A percentile compares a stretch with the other conserved stretches of the same genome.
These are phyloP conservation scores for Blepharisma japonicum DNA, from an alignment of 73 alveolate species.

Conservation along the genomic window DNA sequence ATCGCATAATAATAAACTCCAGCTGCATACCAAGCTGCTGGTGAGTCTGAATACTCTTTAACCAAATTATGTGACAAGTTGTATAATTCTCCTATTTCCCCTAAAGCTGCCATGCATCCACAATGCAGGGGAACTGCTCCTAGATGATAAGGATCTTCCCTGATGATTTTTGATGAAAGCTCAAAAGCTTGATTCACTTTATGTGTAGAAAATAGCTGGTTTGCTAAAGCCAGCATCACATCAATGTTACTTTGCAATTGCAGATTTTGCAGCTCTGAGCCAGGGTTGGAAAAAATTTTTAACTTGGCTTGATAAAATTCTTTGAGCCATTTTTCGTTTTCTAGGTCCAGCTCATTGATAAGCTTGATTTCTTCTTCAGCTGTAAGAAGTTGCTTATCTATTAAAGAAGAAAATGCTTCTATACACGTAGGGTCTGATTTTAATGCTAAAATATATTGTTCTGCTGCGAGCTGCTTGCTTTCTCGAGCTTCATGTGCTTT, in stretches of 20 bases:
- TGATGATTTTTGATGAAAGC: slow-evolving; percentile 73
- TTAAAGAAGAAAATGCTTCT: slow-evolving; percentile 35
- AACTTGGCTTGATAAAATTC: slow-evolving; percentile 39
- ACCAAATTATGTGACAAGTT: slow-evolving; percentile 92
- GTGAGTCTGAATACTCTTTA: slow-evolving; percentile 82
- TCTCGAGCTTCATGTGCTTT: slow-evolving; percentile 44
- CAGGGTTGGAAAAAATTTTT: slow-evolving; percentile 8
- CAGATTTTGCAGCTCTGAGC: slow-evolving; percentile 37
- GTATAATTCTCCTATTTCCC: slow-evolving; percentile 91
- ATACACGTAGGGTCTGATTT: slow-evolving; percentile 43
- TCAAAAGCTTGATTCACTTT: slow-evolving; percentile 89
- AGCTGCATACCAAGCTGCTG: slow-evolving; percentile 96
- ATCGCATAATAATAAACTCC: slow-evolving; percentile 93
- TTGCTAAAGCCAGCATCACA: slow-evolving; percentile 86
- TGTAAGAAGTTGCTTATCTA: slow-evolving; percentile 35
- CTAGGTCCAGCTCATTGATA: neutral
- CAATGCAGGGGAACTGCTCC: slow-evolving; percentile 91
- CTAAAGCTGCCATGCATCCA: slow-evolving; percentile 86
- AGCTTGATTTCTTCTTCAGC: slow-evolving; percentile 36
- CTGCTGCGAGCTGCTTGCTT: slow-evolving; percentile 41
- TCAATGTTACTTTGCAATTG: slow-evolving; percentile 72
- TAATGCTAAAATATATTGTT: slow-evolving; percentile 38
- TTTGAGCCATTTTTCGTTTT: slow-evolving; percentile 44
- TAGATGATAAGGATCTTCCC: slow-evolving; percentile 85
- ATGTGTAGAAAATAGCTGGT: slow-evolving; percentile 78